A percentile compares a stretch with the other conserved stretches of the same genome.
These are phyloP conservation scores for Cryphonectria radicalis DNA, from an alignment of 2,329 filamentous ascomycete species.

Conservation along the genomic window DNA sequence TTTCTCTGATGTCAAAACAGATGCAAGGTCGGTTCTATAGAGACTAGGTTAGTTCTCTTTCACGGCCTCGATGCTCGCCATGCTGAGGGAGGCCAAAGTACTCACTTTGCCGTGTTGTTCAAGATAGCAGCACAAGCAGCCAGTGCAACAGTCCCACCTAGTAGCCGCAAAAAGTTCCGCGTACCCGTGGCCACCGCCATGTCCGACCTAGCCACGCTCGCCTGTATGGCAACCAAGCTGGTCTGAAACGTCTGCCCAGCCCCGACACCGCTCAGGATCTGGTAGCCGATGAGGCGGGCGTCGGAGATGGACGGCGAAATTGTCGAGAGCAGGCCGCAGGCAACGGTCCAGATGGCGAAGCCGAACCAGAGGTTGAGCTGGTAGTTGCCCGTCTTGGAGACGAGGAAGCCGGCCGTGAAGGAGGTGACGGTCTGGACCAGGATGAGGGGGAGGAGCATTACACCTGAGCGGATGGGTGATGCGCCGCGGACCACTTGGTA, in stretches of 20 bases:
- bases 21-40: background rate
- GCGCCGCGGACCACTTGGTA: slow-evolving; percentile 31
- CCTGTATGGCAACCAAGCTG: slow-evolving; percentile 29
- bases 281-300: slow-evolving; percentile 24
- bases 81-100: background rate
- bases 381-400: slow-evolving; percentile 29
- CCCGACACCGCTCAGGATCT: slow-evolving; percentile 25
- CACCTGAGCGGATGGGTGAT: slow-evolving; percentile 27
- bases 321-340: slow-evolving; percentile 23
- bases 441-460: slow-evolving; percentile 28
- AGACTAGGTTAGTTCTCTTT: background rate
- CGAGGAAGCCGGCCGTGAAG: slow-evolving; percentile 18
- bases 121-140: slow-evolving; percentile 22
- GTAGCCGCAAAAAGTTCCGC: slow-evolving; percentile 27
- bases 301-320: slow-evolving; percentile 19
- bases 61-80: background rate
- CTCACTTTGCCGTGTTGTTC: slow-evolving; percentile 20
- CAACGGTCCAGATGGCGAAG: slow-evolving; percentile 26
- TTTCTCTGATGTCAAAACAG: background rate
- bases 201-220: slow-evolving; percentile 21
- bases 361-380: slow-evolving; percentile 20
- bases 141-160: slow-evolving; percentile 24
- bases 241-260: slow-evolving; percentile 28
- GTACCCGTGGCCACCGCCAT: slow-evolving; percentile 29
- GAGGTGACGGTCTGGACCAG: slow-evolving; percentile 28